Base-by-base conservation (phyloP, 2,329 filamentous ascomycete species). In the Xylaria sp. region DNA sequence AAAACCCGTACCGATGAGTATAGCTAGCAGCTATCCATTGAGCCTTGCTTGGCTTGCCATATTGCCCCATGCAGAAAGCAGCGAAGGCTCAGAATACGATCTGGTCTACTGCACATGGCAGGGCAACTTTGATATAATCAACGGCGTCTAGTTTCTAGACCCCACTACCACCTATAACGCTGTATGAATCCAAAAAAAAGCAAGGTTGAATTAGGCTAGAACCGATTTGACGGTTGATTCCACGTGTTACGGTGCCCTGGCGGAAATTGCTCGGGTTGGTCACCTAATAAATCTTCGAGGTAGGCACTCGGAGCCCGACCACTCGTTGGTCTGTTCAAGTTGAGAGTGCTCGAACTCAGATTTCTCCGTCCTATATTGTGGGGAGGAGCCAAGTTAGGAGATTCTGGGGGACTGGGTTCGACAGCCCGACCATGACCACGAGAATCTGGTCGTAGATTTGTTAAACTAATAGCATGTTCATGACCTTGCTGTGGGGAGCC, bases 241-340 rank as follows among this genome's bases (percentile, higher is more conserved):
- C 74, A 77, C 25, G 71, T 72, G 20, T 75, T 75, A 48, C 73
- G 74, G 60, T 74, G 73, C 65, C 73, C 67, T 52, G 69, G 72
- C 2, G 85, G 83, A 12, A 88, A 82, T 72, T 82, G 79, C 46
- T 82, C 82, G 6, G 85, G 84, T 76, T 94, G 91, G 72, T 92
- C 92, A 76, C 94, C 93, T 70, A 98, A 91, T 59, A 98, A 81
- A 79, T 98, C 94, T 69, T 98, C 94, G 48, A 98, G 84, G 78
- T 94, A 97, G 20, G 94, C 93, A 79, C 93, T 97, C 0, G 95
- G 95, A 18, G 94, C 92, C 66, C 94, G 86, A 66, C 90, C 89
- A 63, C 89, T 91, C 15, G 89, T 85, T 2, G 91, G 86, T 65
- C 88, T 85, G 71, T 87, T 89, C 67, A 91, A 84, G 74, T 90